Base-by-base conservation (phyloP, 768 basidiomycete genomes). In the Erythrobasidium yunnanense region DNA sequence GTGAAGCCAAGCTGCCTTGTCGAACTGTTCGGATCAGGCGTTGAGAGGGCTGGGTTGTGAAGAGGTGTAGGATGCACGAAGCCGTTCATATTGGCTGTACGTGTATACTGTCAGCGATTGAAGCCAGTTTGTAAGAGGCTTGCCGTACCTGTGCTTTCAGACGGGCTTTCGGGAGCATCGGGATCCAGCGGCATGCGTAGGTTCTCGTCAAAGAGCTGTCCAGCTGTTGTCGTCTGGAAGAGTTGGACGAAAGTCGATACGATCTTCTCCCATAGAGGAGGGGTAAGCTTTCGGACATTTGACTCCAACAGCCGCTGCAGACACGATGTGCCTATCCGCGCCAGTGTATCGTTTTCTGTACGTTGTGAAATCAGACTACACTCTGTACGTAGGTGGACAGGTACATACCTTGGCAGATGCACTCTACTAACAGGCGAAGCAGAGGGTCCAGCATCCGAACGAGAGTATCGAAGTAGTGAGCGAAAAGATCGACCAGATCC, bases 171-270 rank as follows among this genome's bases (percentile, higher is more conserved):
- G 15, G 45, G 32, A 4, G 78, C 83, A 57, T 88, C 86, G 23
- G 90, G 84, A 74, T 91, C 89, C 17, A 86, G 80, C 1, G 73
- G 70, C 6, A 68, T 32, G n/a, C 91, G 84, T 50, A 99, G 78
- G 58, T 80, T 85, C 63, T 93, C 90, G 71, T 99, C 93, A 73
- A 97, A 97, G 4, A 99, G 78, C 73, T 97, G 92, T 78, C 93
- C 87, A 0, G 95, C 95, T 0, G 92, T 97, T 0, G 95, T 99
- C 1, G 90, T 96, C 73, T 87, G 83, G 83, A 96, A 99, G n/a
- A 99, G 80, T 74, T 87, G 88, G 42, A 95, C 87, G 70, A 99
- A 97, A 0, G 92, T 90, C 8, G 86, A 84, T 1, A 90, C 85
- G 20, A 97, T 86, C 34, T 84, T 83, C 75, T 93, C 91, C 95